phyloP scores from a whole-genome alignment of 1,139 yeast species.

The Geotrichum citri-aurantii region DNA sequence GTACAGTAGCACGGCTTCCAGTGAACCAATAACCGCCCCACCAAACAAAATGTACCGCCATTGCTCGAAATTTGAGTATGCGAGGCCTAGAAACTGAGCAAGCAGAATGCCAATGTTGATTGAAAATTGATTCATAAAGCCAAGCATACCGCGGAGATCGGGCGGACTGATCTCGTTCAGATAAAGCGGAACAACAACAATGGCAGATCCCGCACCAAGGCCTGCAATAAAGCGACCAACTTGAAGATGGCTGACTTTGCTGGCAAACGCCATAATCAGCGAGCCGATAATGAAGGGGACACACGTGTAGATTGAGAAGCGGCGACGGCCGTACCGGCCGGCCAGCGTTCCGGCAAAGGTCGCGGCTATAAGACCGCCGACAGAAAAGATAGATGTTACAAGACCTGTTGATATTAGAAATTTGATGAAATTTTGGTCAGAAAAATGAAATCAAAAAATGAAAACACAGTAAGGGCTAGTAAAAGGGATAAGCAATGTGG shows the following conservation, averaged over 20 bases:
- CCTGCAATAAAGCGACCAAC: conserved; percentile 76
- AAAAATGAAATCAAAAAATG: neutral
- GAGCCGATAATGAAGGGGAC: conserved; percentile 63
- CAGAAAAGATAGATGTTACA: conserved; percentile 75
- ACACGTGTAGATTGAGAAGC: conserved; percentile 51
- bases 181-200: conserved; percentile 81
- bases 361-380: conserved; percentile 84
- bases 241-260: conserved; percentile 42
- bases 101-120: conserved; percentile 77
- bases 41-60: conserved; percentile 69
- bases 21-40: conserved; percentile 52
- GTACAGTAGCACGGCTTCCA: conserved; percentile 43
- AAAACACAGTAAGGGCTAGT: neutral
- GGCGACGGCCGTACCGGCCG: conserved; percentile 59
- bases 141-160: conserved; percentile 64
- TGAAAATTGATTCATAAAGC: conserved; percentile 82
- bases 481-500: neutral
- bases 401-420: conserved; percentile 1
- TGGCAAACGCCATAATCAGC: conserved; percentile 49
- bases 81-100: conserved; percentile 68
- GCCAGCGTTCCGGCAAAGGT: conserved; percentile 64
- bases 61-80: conserved; percentile 54
- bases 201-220: conserved; percentile 77
- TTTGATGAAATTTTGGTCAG: no score
- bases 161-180: conserved; percentile 77